Base-by-base conservation (phyloP, 106 monocot genomes). In the Dioscorea dumetorum region DNA sequence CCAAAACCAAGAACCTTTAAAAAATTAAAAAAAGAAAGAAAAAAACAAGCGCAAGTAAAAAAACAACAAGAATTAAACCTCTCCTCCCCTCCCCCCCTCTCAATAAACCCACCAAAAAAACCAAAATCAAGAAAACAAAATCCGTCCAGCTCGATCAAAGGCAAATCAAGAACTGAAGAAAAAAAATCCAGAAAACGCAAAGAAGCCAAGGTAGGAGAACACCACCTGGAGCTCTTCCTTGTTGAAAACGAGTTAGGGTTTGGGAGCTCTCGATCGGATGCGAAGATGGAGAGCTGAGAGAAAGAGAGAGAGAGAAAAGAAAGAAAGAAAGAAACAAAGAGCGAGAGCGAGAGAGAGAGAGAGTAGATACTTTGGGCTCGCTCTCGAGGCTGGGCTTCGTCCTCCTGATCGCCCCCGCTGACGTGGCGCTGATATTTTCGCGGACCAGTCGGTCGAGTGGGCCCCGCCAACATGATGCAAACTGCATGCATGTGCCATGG, bases 371-470 rank as follows among this genome's bases (percentile, higher is more conserved):
- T 22, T 54, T 54, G 15, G 54, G 9, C 4, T 54, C 5, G 3
- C 15, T 54, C 54, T 54, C 54, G 54, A 19, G 15, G 54, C 15
- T 54, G 54, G 54, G 3, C 12, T 15, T 54, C 54, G 12, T 33
- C 70, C 41, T 33, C 69, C 54, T 31, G 68, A 73, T 74, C 78
- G 53, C 58, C 65, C n/a, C 18, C 54, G 81, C 85, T 81, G 69
- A 78, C 80, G 81, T 68, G 85, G 77, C 66, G 31, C 63, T 77
- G 81, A 85, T 85, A 85, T 81, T 85, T 85, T 85, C 49, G 41
- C 14, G 21, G 50, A 59, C 22, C 69, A 8, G 28, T 41, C 18
- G 59, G 33, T 2, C 32, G 1, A 12, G 12, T 14, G 54, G 19
- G 54, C 18, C 54, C 19, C 54, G 0, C 54, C 54, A 19, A 8